Conservation (phyloP, 441 rosid species). For the Populus tomentosa region DNA sequence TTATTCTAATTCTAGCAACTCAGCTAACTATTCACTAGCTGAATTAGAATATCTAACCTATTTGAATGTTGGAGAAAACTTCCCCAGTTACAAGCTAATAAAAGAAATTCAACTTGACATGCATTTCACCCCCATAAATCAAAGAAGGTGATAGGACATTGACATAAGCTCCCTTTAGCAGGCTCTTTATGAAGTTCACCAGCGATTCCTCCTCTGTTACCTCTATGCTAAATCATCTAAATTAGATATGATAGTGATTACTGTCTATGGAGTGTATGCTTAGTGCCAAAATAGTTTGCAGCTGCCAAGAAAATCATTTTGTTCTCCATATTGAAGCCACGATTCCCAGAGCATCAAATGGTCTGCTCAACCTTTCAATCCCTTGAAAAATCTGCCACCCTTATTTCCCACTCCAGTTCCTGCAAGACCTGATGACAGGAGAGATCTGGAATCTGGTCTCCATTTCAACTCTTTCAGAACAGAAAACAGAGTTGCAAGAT, state of each 20-base stretch:
- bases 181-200: conserved; percentile 1
- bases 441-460: conserved; percentile 68
- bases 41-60: conserved; percentile 11
- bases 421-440: conserved; percentile 48
- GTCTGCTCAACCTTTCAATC: conserved; percentile 31
- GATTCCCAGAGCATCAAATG: background rate
- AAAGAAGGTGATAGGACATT: background rate
- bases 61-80: conserved; percentile 2
- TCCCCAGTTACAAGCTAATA: background rate
- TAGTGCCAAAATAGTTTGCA: background rate
- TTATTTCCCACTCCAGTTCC: conserved; percentile 66
- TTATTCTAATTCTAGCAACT: conserved; percentile 16
- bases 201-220: background rate
- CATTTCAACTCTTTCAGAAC: conserved; percentile 73
- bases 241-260: background rate
- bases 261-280: background rate
- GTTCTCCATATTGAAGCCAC: background rate
- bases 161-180: background rate
- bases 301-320: background rate
- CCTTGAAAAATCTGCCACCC: conserved; percentile 64
- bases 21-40: conserved; percentile 12
- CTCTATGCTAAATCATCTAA: background rate
- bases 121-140: conserved; percentile 1
- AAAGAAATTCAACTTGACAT: conserved; percentile 2
- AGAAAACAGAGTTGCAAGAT: conserved; percentile 60